Conservation (phyloP, 768 basidiomycete genomes). For the Tulasnella sp. region DNA sequence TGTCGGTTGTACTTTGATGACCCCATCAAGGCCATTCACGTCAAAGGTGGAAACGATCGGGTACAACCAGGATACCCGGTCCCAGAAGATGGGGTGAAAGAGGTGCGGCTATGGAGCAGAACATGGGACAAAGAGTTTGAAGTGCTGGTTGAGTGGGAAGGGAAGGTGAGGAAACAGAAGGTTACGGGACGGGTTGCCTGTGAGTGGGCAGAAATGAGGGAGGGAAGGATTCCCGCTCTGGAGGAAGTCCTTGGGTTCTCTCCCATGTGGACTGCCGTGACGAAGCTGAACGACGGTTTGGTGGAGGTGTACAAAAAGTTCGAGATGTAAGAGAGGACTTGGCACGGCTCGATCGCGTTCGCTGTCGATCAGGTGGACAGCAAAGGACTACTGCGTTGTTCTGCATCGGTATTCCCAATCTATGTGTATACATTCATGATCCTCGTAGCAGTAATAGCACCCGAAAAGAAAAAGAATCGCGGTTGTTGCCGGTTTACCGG, state of each 20-base stretch:
- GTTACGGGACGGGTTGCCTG: constrained; percentile 51
- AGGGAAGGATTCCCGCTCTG: constrained; percentile 58
- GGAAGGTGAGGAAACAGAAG: constrained; percentile 27
- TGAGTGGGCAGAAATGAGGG: constrained; percentile 59
- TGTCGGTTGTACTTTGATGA: constrained; percentile 58
- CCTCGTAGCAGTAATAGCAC: neutral
- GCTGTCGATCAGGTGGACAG: neutral
- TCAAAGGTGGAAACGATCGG: constrained; percentile 40
- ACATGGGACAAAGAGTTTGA: constrained; percentile 53
- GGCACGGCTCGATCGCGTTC: neutral
- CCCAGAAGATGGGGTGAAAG: constrained; percentile 38
- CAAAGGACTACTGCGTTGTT: neutral
- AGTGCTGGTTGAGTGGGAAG: constrained; percentile 52
- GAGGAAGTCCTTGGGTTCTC: constrained; percentile 63
- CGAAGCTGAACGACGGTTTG: constrained; percentile 53
- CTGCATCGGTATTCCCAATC: neutral
- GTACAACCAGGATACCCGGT: constrained; percentile 46
- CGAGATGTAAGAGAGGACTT: constrained; percentile 24
- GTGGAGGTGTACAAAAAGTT: constrained; percentile 51
- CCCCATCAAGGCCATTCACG: constrained; percentile 43
- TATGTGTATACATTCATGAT: neutral
- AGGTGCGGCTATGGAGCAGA: constrained; percentile 57
- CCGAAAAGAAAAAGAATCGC: neutral
- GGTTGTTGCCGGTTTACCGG: neutral
- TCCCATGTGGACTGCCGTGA: constrained; percentile 63